phyloP scores from a whole-genome alignment of 1,284 basidiomycete genomes.

The Bjerkandera adusta region DNA sequence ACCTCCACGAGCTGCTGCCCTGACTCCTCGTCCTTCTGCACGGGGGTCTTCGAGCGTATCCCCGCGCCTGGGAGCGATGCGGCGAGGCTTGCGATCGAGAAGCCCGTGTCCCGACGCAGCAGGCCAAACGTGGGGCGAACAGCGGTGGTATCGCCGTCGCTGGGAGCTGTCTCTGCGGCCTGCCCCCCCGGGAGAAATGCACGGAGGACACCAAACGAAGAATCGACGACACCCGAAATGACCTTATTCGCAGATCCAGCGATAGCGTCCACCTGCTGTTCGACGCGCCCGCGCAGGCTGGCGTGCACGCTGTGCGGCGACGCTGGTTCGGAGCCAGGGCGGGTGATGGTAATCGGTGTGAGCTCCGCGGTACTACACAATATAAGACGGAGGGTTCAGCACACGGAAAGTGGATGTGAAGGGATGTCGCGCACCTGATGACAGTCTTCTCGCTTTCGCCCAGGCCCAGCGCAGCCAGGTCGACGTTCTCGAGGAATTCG shows the following conservation, averaged over 20 bases:
- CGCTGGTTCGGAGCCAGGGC: slow-evolving; percentile 26
- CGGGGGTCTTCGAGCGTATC: slow-evolving; percentile 27
- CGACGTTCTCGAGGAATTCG: slow-evolving; percentile 92
- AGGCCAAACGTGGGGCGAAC: slow-evolving; percentile 57
- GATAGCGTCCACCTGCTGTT: slow-evolving; percentile 81
- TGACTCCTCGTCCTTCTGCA: slow-evolving; percentile 41
- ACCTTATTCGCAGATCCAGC: slow-evolving; percentile 85
- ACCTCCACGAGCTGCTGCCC: slow-evolving; percentile 71
- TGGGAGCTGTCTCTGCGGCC: slow-evolving; percentile 18
- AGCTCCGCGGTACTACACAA: slow-evolving; percentile 64
- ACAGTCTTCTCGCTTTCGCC: slow-evolving; percentile 62
- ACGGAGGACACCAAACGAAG: slow-evolving; percentile 77
- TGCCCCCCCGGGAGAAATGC: slow-evolving; percentile 48
- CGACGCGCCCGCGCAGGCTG: slow-evolving; percentile 70
- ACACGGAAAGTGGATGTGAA: neutral
- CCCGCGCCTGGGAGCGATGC: slow-evolving; percentile 54
- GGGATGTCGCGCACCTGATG: slow-evolving; percentile 40
- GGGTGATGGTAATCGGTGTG: slow-evolving; percentile 67
- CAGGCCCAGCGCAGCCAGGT: slow-evolving; percentile 79
- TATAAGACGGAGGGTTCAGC: slow-evolving; percentile 4
- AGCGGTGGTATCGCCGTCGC: slow-evolving; percentile 25
- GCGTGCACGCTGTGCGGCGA: slow-evolving; percentile 37
- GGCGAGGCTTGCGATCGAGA: slow-evolving; percentile 79
- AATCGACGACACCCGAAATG: slow-evolving; percentile 81
- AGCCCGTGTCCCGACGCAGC: slow-evolving; percentile 69